Conservation (phyloP, 352 stramenopile species). For the Phytophthora pistaciae region DNA sequence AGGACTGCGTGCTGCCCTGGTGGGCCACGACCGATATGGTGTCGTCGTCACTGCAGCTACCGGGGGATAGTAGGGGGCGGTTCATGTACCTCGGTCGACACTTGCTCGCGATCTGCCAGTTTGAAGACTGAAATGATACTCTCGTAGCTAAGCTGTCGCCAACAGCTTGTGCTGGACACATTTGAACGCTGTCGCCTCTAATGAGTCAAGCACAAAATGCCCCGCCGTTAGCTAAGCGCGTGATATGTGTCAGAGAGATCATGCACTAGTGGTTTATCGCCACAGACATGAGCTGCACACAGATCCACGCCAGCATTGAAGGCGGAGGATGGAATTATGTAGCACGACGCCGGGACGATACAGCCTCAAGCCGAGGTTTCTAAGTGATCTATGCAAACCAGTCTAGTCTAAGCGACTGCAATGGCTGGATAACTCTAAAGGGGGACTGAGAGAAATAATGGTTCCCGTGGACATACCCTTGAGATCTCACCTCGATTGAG, state of each 20-base stretch:
- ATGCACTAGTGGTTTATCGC: neutral
- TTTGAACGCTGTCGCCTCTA: neutral
- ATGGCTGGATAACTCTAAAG: neutral
- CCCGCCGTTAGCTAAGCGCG: neutral
- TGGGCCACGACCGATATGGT: conserved; percentile 3
- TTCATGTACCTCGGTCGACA: neutral
- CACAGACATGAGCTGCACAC: neutral
- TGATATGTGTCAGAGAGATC: neutral
- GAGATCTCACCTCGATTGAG: conserved; percentile 58
- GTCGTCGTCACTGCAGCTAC: conserved; percentile 8
- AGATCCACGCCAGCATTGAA: neutral
- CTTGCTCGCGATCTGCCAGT: conserved; percentile 1
- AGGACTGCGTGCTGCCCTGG: neutral
- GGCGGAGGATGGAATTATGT: too few relatives aligned
- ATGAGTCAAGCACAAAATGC: neutral
- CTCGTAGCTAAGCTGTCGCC: neutral
- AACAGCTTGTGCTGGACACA: neutral
- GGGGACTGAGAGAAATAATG: conserved; percentile 33
- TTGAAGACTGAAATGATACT: neutral
- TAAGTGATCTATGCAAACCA: neutral
- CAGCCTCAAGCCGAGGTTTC: too few relatives aligned
- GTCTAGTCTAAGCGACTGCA: neutral
- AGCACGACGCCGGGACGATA: too few relatives aligned
- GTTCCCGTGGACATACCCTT: conserved; percentile 32
- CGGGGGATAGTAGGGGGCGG: neutral